phyloP scores from a whole-genome alignment of 805 yeast genomes.

The Ogataea salicorniae region DNA sequence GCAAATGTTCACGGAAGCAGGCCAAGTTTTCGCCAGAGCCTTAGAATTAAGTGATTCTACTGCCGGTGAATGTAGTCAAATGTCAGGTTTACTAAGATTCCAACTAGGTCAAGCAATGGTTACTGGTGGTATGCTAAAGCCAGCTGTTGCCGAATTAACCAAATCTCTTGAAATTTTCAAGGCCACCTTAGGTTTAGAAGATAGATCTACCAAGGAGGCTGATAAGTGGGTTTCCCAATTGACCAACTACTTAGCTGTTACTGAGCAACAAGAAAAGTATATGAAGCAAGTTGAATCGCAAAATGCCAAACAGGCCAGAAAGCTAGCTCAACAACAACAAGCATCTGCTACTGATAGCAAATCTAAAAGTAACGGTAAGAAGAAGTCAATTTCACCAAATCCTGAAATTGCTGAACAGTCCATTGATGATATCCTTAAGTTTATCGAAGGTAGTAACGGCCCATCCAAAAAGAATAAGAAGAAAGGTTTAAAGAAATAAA shows the following conservation, averaged over 20 bases:
- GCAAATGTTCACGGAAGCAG: slow-evolving; percentile 43
- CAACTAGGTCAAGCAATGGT: slow-evolving; percentile 64
- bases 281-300: slow-evolving; percentile 20
- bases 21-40: slow-evolving; percentile 49
- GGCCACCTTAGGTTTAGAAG: slow-evolving; percentile 59
- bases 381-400: slow-evolving; percentile 32
- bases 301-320: slow-evolving; percentile 20
- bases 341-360: slow-evolving; percentile 8
- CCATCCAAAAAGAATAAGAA: slow-evolving; percentile 28
- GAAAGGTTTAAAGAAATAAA: slow-evolving; percentile 16
- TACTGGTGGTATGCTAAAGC: slow-evolving; percentile 44
- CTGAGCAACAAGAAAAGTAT: slow-evolving; percentile 39
- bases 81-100: slow-evolving; percentile 61
- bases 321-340: background rate
- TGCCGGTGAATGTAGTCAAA: slow-evolving; percentile 56
- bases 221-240: slow-evolving; percentile 59
- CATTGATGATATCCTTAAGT: slow-evolving; percentile 66
- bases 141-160: slow-evolving; percentile 51
- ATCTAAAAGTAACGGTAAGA: slow-evolving; percentile 23
- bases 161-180: slow-evolving; percentile 55
- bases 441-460: slow-evolving; percentile 54
- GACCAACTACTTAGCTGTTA: slow-evolving; percentile 40
- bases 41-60: slow-evolving; percentile 43
- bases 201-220: slow-evolving; percentile 62
- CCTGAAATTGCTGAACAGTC: slow-evolving; percentile 60